Base-by-base conservation (phyloP, 129 eudicot genomes). In the Chrysanthemum lavandulifolium region DNA sequence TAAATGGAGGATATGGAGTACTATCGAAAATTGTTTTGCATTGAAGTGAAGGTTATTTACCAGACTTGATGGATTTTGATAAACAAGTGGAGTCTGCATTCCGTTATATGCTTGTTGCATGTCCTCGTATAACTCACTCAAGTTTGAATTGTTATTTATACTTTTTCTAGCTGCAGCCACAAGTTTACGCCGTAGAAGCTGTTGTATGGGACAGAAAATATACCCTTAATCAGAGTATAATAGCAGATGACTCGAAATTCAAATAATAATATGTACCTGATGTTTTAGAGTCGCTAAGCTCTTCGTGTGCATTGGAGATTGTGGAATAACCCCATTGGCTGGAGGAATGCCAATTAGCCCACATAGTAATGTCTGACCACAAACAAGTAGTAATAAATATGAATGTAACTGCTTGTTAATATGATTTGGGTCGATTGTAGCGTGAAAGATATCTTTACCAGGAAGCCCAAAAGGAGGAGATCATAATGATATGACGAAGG, bases 291-390 rank as follows among this genome's bases (percentile, higher is more conserved):
- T 93, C 71, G 98, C 98, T 80, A 93, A 81, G 78, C 96, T 89
- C 84, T 89, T 93, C 1, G 98, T 93, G 51, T 93, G 98, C 98
- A 89, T 93, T 11, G 98, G 98, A 76, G 98, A 93, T 80, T 93
- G 98, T 33, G 98, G 98, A 72, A 93, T 93, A 23, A 93, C 98
- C 76, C 98, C 98, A 79, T 93, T 93, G 51, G 98, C 84, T 50
- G 98, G 98, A 79, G 98, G 98, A 80, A 93, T 87, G 78, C 98
- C 98, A 23, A 90, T 53, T 33, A 93, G 91, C 25, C 98, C 98
- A 65, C 98, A 93, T 65, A 90, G 54, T 76, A 93, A 86, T 55
- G 88, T 90, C 98, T 93, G 86, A 50, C 43, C 61, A 74, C 14
- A 8, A 59, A 53, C 51, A 8, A 73, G 23, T 31, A 23, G 55